phyloP scores from a whole-genome alignment of 192 early-diverging fungal species.

The Oehlia diaphana region DNA sequence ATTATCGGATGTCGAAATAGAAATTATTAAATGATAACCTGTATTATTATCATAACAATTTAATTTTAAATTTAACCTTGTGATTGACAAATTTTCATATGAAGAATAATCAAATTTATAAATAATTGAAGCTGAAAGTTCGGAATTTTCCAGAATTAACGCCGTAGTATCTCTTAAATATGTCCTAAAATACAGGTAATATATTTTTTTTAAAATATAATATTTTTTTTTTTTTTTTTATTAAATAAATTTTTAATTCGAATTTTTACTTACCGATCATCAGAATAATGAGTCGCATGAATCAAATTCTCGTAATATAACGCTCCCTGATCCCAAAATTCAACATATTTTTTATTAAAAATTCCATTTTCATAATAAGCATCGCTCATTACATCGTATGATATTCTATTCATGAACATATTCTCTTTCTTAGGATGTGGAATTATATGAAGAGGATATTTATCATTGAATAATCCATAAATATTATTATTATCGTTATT shows the following conservation, averaged over 20 bases:
- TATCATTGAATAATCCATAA: not conserved
- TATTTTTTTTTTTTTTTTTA: no score
- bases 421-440: not conserved
- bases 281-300: not conserved
- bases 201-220: no score
- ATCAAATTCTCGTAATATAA: not conserved
- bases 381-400: not conserved
- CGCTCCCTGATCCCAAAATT: not conserved
- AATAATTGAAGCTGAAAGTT: not conserved
- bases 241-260: no score
- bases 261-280: not conserved
- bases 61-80: not conserved
- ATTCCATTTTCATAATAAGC: constrained; percentile 3
- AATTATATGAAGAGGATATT: not conserved
- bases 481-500: not conserved
- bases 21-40: not conserved
- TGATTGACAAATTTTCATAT: not conserved
- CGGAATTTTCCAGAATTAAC: not conserved
- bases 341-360: not conserved
- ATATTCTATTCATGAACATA: not conserved
- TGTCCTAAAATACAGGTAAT: no score
- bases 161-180: not conserved
- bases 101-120: not conserved
- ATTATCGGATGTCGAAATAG: not conserved
- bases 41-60: not conserved